Percentiles rank a stretch among this genome's conserved stretches.
phyloP scores from a whole-genome alignment of 2,329 filamentous ascomycete genomes.

The Epichloe bromicola region DNA sequence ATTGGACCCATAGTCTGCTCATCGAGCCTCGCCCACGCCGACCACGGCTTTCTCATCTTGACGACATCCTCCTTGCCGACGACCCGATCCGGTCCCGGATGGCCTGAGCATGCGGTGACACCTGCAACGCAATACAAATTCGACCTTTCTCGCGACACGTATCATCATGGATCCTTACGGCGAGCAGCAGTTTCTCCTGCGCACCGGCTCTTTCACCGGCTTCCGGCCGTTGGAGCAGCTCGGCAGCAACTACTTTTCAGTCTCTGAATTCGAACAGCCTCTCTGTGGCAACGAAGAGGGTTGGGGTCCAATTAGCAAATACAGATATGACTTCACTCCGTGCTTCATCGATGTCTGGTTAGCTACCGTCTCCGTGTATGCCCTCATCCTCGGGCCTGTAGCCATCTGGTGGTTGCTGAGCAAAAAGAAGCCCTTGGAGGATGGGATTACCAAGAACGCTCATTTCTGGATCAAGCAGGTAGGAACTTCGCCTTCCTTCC shows the following conservation, averaged over 20 bases:
- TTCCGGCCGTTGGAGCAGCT: conserved; percentile 37
- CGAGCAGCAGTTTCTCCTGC: conserved; percentile 35
- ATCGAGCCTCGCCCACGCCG: background rate
- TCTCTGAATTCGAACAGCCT: conserved; percentile 44
- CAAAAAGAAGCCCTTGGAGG: conserved; percentile 42
- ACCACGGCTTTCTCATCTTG: background rate
- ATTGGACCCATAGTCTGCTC: conserved; percentile 1
- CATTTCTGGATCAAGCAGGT: conserved; percentile 92
- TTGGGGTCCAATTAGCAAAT: conserved; percentile 84
- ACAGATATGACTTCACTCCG: conserved; percentile 87
- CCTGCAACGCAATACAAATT: conserved; percentile 9
- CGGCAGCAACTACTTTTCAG: conserved; percentile 47
- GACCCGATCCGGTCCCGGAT: conserved; percentile 7
- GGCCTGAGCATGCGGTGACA: conserved; percentile 9
- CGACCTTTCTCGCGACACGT: conserved; percentile 5
- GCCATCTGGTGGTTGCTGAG: conserved; percentile 71
- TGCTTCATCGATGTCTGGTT: conserved; percentile 95
- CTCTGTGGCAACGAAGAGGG: conserved; percentile 84
- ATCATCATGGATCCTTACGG: conserved; percentile 17
- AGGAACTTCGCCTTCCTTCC: conserved; percentile 7
- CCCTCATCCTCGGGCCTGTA: conserved; percentile 61
- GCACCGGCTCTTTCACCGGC: conserved; percentile 49
- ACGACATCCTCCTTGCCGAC: conserved; percentile 6
- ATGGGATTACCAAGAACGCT: conserved; percentile 66
- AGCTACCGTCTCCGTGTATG: conserved; percentile 62